phyloP scores from a whole-genome alignment of 768 basidiomycete species.

The Boletus tomentosulus region DNA sequence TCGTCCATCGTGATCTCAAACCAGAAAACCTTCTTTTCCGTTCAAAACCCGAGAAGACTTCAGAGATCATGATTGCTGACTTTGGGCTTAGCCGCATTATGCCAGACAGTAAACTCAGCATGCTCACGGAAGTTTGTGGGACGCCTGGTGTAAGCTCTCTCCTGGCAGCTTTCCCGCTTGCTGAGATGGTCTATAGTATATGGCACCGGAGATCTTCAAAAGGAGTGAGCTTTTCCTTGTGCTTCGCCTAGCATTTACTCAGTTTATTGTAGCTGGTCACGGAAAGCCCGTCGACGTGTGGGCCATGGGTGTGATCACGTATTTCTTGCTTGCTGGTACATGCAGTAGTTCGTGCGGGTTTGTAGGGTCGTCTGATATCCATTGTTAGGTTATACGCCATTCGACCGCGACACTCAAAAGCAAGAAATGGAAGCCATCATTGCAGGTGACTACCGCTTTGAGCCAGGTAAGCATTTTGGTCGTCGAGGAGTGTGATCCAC shows the following conservation, averaged over 20 bases:
- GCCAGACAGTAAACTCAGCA: constrained; percentile 81
- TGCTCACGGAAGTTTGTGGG: constrained; percentile 94
- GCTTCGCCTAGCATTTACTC: not conserved
- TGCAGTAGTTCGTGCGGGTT: not conserved
- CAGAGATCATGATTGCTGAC: constrained; percentile 96
- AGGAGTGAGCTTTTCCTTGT: constrained; percentile 53
- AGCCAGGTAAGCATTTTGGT: constrained; percentile 43
- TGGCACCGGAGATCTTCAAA: constrained; percentile 95
- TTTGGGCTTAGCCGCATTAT: constrained; percentile 91
- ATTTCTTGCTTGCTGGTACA: constrained; percentile 80
- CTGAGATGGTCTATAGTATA: constrained; percentile 50
- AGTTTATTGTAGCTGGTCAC: constrained; percentile 63
- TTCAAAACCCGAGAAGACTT: constrained; percentile 72
- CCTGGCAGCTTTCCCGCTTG: not conserved
- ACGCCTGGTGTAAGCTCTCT: constrained; percentile 68
- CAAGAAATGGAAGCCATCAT: constrained; percentile 96
- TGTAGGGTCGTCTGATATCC: not conserved
- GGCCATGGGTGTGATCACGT: constrained; percentile 99
- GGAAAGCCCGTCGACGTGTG: constrained; percentile 93
- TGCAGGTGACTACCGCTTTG: constrained; percentile 88
- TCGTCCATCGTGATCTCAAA: no score
- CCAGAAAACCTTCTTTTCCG: constrained; percentile 98
- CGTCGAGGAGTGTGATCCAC: not conserved
- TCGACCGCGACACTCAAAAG: constrained; percentile 85
- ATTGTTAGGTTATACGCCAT: constrained; percentile 82